Percentiles rank a stretch among this genome's conserved stretches.
phyloP scores from a whole-genome alignment of 108 stramenopile genomes.

The Aurantiochytrium sp. region DNA sequence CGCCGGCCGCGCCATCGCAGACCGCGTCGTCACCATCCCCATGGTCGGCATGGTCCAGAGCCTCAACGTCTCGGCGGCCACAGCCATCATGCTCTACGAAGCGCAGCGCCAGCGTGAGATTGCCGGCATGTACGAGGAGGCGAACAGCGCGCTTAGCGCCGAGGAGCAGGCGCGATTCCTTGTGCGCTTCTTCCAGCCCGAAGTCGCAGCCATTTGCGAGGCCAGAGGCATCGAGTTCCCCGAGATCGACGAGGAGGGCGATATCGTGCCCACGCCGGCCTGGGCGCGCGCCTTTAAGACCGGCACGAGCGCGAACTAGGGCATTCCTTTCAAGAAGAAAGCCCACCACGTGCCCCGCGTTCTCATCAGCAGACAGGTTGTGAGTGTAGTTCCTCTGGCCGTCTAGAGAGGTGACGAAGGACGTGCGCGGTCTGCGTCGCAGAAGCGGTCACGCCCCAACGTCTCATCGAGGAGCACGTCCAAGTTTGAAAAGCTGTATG shows the following conservation, averaged over 20 bases:
- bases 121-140: slow-evolving; percentile 1
- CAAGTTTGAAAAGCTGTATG: too few species aligned
- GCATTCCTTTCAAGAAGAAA: too few species aligned
- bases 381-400: too few species aligned
- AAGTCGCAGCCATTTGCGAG: background rate
- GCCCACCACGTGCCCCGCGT: too few species aligned
- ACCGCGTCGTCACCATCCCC: background rate
- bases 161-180: background rate
- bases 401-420: too few species aligned
- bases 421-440: too few species aligned
- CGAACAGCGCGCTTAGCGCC: background rate
- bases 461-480: too few species aligned
- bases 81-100: background rate
- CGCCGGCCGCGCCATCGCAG: background rate
- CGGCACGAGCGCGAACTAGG: too few species aligned
- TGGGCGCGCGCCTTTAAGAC: background rate
- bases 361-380: too few species aligned
- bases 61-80: slow-evolving; percentile 6
- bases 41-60: slow-evolving; percentile 18
- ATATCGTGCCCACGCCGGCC: background rate
- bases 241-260: background rate
- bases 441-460: too few species aligned
- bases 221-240: background rate
- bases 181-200: background rate
- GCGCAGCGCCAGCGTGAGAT: slow-evolving; percentile 5